These are phyloP conservation scores for Fusarium begoniae DNA, from an alignment of 2,329 filamentous ascomycete genomes.

Conservation along the genomic window DNA sequence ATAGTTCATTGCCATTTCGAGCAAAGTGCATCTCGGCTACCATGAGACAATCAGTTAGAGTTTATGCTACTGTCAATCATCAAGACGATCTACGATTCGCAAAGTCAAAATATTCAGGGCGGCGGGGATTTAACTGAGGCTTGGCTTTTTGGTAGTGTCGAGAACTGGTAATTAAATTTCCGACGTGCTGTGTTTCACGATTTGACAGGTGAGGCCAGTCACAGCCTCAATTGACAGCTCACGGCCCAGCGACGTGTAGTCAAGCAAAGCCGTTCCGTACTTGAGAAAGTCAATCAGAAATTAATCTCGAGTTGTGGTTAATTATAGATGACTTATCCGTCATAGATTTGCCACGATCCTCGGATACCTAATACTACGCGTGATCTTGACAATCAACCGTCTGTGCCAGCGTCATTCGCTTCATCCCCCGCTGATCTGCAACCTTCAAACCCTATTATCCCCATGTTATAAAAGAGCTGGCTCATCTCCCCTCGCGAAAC, in stretches of 20 bases:
- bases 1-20: constrained; percentile 3
- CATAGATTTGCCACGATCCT: background rate
- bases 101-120: background rate
- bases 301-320: background rate
- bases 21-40: background rate
- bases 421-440: constrained; percentile 5
- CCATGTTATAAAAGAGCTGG: background rate
- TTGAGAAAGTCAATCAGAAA: background rate
- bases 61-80: background rate
- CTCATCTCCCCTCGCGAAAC: background rate
- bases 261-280: background rate
- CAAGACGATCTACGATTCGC: background rate
- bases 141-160: background rate
- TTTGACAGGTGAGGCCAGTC: background rate
- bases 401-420: background rate
- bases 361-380: background rate
- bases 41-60: background rate
- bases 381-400: background rate
- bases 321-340: background rate
- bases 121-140: background rate
- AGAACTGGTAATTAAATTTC: background rate
- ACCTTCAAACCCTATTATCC: background rate
- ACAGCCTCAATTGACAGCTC: constrained; percentile 1
- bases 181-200: background rate
- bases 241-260: background rate